These are phyloP conservation scores for Nemania sp. DNA, from an alignment of 2,329 filamentous ascomycete species.

Conservation along the genomic window DNA sequence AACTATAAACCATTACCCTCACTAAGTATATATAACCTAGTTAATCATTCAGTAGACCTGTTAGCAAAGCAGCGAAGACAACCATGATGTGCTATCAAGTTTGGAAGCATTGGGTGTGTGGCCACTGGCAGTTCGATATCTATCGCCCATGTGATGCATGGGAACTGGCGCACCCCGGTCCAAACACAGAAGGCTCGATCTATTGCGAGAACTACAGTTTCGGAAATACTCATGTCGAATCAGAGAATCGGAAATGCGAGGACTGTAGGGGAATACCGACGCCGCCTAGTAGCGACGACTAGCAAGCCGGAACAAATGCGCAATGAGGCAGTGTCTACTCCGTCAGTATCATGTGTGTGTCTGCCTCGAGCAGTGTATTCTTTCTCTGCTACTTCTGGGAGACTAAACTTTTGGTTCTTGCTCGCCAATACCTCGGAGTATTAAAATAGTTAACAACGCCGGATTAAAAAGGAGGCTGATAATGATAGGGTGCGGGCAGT, in stretches of 20 bases:
- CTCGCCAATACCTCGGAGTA: no score
- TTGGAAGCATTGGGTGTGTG: slow-evolving; percentile 17
- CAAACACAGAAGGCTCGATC: slow-evolving; percentile 20
- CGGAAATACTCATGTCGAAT: slow-evolving; percentile 2
- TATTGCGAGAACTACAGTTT: slow-evolving; percentile 16
- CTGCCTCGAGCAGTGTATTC: no score
- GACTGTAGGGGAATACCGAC: slow-evolving; percentile 9
- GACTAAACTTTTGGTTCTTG: no score
- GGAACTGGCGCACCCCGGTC: slow-evolving; percentile 14
- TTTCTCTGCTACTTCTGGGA: no score
- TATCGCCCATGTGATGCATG: slow-evolving; percentile 25
- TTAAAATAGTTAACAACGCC: no score
- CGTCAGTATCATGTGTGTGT: not conserved
- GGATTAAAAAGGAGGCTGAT: no score
- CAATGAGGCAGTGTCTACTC: not conserved
- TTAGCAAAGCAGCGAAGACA: not conserved
- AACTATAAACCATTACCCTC: not conserved
- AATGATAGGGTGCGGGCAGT: no score
- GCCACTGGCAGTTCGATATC: slow-evolving; percentile 8
- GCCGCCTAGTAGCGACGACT: slow-evolving; percentile 10
- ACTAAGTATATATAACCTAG: not conserved
- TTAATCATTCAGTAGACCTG: not conserved
- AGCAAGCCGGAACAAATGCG: not conserved
- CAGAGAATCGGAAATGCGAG: slow-evolving; percentile 16
- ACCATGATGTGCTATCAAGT: slow-evolving; percentile 23